These are phyloP conservation scores for Chamaecrista fasciculata DNA, from an alignment of 306 rosid genomes.

Conservation along the genomic window DNA sequence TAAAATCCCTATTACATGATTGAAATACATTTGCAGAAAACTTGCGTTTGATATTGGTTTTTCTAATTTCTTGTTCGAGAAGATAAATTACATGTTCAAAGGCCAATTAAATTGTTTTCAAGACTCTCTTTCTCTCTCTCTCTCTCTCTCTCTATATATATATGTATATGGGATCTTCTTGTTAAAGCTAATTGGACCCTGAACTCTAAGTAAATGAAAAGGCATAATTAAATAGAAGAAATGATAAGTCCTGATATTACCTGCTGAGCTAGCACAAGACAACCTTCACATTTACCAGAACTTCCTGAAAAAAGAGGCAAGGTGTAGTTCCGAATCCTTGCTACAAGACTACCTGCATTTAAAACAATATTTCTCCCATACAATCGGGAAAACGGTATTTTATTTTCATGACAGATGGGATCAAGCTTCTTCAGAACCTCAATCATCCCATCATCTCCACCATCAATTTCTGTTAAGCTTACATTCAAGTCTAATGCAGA, in stretches of 20 bases:
- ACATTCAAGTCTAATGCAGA: slow-evolving; percentile 63
- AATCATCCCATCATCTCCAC: slow-evolving; percentile 90
- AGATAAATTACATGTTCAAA: slow-evolving; percentile 1
- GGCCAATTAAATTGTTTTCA: not conserved
- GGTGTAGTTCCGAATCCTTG: slow-evolving; percentile 65
- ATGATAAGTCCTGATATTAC: slow-evolving; percentile 40
- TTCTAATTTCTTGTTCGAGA: not conserved
- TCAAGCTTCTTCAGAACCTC: slow-evolving; percentile 70
- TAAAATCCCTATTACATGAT: not conserved
- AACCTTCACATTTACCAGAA: slow-evolving; percentile 78
- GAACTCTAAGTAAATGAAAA: slow-evolving; percentile 19
- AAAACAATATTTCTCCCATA: slow-evolving; percentile 80
- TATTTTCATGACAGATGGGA: slow-evolving; percentile 60
- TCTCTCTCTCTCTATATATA: too few species aligned
- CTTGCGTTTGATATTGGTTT: not conserved
- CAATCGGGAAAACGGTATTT: slow-evolving; percentile 83
- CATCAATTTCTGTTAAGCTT: slow-evolving; percentile 70
- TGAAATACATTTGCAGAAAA: not conserved
- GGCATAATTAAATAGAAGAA: slow-evolving; percentile 22
- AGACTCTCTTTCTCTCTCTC: too few species aligned
- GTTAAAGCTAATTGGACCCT: not conserved
- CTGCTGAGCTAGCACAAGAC: slow-evolving; percentile 92
- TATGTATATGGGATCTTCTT: not conserved
- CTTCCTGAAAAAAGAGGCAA: slow-evolving; percentile 76
- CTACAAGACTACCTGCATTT: slow-evolving; percentile 58